Base-by-base conservation (phyloP, 2,329 filamentous ascomycete genomes). In the Cladosporium sp. region DNA sequence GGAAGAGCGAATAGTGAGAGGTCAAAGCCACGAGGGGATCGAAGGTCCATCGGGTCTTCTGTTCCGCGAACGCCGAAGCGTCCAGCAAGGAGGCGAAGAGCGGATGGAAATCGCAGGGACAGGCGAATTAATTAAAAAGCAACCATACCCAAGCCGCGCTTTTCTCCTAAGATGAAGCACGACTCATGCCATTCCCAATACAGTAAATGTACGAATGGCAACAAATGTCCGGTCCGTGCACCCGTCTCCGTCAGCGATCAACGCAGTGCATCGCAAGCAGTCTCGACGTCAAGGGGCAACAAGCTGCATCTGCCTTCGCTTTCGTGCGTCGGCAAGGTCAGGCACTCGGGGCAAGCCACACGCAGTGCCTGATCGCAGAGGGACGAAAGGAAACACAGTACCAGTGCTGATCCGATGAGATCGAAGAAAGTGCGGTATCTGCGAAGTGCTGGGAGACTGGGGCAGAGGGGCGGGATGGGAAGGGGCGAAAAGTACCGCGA, bases 381-480 rank as follows among this genome's bases (percentile, higher is more conserved):
- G 52, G 52, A 44, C 52, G 15, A 17, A 42, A 25, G 40, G 47
- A 40, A 42, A 62, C 61, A 62, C 54, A 64, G 60, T 57, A 59
- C 70, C 71, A 72, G 71, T 69, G 71, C 75, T 72, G 70, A 70
- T 70, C 59, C 52, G 44, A 58, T 25, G 44, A 50, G 51, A 69
- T 70, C 61, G 66, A 65, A 61, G 68, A 58, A 65, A 62, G 68
- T 66, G 62, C 60, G 67, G 66, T 68, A 65, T 68, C 65, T 62
- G 63, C 64, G 66, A 68, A 71, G 68, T 68, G 68, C 68, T 62
- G 61, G 70, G 62, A 71, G 70, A 64, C 67, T 69, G 62, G 62
- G 60, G 62, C 61, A 72, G 75, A 75, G 76, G 72, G 70, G 64
- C 75, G 66, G 77, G 76, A 74, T 73, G 74, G 47, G 68, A 71